These are phyloP conservation scores for Microbotryum lychnidis-dioicae DNA, from an alignment of 1,284 basidiomycete species.

Conservation along the genomic window DNA sequence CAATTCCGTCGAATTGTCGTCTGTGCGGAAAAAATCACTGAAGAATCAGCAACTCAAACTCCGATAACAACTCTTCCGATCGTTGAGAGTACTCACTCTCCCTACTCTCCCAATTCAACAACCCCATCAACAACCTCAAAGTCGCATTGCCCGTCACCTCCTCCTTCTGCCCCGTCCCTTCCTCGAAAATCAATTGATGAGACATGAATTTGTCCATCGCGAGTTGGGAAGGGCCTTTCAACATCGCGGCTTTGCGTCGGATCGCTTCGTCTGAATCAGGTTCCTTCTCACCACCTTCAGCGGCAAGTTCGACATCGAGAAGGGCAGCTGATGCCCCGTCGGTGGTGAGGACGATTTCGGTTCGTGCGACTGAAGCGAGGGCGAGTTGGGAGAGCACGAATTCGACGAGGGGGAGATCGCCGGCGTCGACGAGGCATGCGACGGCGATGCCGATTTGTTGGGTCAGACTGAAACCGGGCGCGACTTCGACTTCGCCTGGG, in stretches of 20 bases:
- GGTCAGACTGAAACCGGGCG: constrained; percentile 80
- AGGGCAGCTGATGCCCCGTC: constrained; percentile 44
- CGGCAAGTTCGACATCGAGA: constrained; percentile 35
- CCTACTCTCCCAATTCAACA: constrained; percentile 55
- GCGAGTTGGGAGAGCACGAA: constrained; percentile 69
- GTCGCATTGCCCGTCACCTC: constrained; percentile 66
- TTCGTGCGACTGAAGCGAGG: constrained; percentile 57
- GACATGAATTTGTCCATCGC: constrained; percentile 58
- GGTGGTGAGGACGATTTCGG: constrained; percentile 60
- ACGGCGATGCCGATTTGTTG: constrained; percentile 81
- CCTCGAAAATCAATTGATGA: constrained; percentile 35
- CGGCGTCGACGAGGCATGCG: constrained; percentile 60
- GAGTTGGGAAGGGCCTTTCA: constrained; percentile 55
- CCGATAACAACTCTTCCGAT: constrained; percentile 4
- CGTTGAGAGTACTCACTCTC: constrained; percentile 47
- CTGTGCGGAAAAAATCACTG: constrained; percentile 4
- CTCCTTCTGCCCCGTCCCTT: constrained; percentile 58
- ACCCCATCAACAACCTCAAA: constrained; percentile 70
- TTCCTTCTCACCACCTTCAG: constrained; percentile 47
- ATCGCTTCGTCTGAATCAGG: constrained; percentile 42
- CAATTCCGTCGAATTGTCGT: constrained; percentile 9
- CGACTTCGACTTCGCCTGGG: constrained; percentile 63
- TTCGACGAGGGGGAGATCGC: constrained; percentile 56
- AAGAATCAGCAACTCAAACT: constrained; percentile 2
- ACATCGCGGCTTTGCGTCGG: constrained; percentile 30